Conservation (phyloP, 2,329 filamentous ascomycete genomes). For the Moelleriella libera region DNA sequence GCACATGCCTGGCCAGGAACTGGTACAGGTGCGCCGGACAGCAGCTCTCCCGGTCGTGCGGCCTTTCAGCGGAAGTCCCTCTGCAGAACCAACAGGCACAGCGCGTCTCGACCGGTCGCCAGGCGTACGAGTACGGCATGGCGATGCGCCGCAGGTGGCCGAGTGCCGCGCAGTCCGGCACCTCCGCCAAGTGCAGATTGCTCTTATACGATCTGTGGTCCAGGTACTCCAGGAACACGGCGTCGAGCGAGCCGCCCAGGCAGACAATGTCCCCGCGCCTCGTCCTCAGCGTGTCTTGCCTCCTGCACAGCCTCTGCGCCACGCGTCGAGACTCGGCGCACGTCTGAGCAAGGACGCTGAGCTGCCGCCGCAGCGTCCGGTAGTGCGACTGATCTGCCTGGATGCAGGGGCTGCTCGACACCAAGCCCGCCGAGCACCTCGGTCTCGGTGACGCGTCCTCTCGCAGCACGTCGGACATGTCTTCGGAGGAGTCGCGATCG, state of each 20-base stretch:
- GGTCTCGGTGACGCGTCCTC: conserved; percentile 6
- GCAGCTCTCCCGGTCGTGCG: conserved; percentile 9
- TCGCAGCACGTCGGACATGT: no score
- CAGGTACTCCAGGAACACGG: conserved; percentile 21
- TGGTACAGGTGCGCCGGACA: conserved; percentile 28
- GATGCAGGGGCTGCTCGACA: conserved; percentile 5
- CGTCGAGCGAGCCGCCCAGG: conserved; percentile 14
- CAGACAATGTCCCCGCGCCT: conserved; percentile 14
- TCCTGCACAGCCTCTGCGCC: conserved; percentile 8
- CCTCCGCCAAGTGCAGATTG: conserved; percentile 12
- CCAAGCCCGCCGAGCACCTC: conserved; percentile 8
- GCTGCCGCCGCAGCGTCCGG: conserved; percentile 12
- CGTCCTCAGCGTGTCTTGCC: conserved; percentile 11
- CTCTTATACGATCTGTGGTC: conserved; percentile 13
- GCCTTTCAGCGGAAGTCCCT: conserved; percentile 10
- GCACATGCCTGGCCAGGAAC: conserved; percentile 25
- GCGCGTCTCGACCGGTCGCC: conserved; percentile 9
- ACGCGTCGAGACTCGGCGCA: conserved; percentile 13
- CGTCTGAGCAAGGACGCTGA: conserved; percentile 12
- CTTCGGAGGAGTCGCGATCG: no score
- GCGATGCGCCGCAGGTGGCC: conserved; percentile 23
- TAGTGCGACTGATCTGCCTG: conserved; percentile 19
- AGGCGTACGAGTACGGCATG: conserved; percentile 26
- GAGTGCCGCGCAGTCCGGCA: conserved; percentile 14
- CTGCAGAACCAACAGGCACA: no score